Percentiles rank a stretch among this genome's conserved stretches.
These are phyloP conservation scores for Aspergillus oerlinghausenensis DNA, from an alignment of 2,329 filamentous ascomycete species.

Conservation along the genomic window DNA sequence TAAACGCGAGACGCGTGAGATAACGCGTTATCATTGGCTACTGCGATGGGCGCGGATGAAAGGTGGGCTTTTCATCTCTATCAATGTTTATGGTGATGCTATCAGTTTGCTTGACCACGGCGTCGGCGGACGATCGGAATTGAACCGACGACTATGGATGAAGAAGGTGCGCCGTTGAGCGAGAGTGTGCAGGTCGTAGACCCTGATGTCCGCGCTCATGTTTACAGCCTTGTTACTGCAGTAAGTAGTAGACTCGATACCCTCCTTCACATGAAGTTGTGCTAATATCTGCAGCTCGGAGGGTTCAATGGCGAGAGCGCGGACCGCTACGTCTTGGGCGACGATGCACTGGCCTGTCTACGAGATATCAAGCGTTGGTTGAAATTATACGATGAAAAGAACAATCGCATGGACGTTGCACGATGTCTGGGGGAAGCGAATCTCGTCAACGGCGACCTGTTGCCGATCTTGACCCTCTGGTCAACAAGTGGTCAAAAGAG, in stretches of 20 bases:
- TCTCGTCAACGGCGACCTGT: slow-evolving; percentile 79
- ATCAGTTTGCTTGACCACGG: background rate
- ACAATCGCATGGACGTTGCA: slow-evolving; percentile 90
- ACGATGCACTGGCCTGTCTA: slow-evolving; percentile 85
- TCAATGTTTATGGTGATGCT: background rate
- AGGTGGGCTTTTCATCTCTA: background rate
- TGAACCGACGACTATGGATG: slow-evolving; percentile 34
- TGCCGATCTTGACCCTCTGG: slow-evolving; percentile 85
- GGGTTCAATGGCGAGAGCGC: slow-evolving; percentile 75
- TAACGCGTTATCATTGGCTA: slow-evolving; percentile 22
- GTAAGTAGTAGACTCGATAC: slow-evolving; percentile 51
- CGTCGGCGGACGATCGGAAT: slow-evolving; percentile 3
- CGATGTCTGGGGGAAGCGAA: slow-evolving; percentile 89
- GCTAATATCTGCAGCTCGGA: slow-evolving; percentile 60
- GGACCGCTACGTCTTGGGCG: slow-evolving; percentile 80
- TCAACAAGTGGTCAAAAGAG: slow-evolving; percentile 67
- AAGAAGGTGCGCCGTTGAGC: slow-evolving; percentile 35
- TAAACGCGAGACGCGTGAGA: slow-evolving; percentile 27
- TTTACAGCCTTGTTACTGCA: slow-evolving; percentile 89
- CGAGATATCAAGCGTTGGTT: slow-evolving; percentile 95
- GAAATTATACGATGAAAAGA: slow-evolving; percentile 87
- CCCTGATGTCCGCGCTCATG: slow-evolving; percentile 85
- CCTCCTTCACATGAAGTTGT: slow-evolving; percentile 11
- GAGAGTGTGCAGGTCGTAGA: slow-evolving; percentile 63
- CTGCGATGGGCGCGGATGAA: background rate